Base-by-base conservation (phyloP, 305 asterid species). In the Stenogyne calaminthoides region DNA sequence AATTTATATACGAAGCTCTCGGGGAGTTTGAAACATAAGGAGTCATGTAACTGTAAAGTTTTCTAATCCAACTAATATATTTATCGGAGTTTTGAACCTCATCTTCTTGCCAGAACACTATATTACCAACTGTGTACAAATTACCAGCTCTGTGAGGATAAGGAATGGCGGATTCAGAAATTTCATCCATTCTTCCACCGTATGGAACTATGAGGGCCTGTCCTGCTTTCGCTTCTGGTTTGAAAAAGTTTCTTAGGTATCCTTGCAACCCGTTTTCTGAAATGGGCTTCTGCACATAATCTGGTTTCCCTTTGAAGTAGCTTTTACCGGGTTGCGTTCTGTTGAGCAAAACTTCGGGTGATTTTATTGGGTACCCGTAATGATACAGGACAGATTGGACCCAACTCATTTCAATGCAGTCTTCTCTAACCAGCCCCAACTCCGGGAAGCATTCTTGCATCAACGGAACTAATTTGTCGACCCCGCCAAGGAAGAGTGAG, bases 361-460 rank as follows among this genome's bases (percentile, higher is more conserved):
- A 36, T 15, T 36, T n/a, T n/a, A 36, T 34, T 0, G 49, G 67
- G 47, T 34, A 61, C 14, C 49, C n/a, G n/a, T 25, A 47, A n/a
- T 34, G 44, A 14, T 61, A 61, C 22, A 61, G 67, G 22, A 29
- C 4, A 25, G 66, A 60, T 34, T 60, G 25, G 20, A 61, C 16
- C 67, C 67, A 61, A 15, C 67, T 61, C 67, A 61, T 61, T 36
- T 61, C 67, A 7, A 8, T 61, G 0, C 49, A 61, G 10, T 61
- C 67, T 9, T 61, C 29, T 61, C 49, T 34, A 2, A 36, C 56
- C 73, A 83, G 42, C 0, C 81, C 84, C 34, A 83, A 40, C 22
- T 83, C 87, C 0, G 83, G 82, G 32, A 80, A 77, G 25, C 54
- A 71, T 61, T 83, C 44, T 25, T 72, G 71, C 84, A 83, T 75